Conservation (phyloP, 2,329 filamentous ascomycete genomes). For the Beauveria sp. region DNA sequence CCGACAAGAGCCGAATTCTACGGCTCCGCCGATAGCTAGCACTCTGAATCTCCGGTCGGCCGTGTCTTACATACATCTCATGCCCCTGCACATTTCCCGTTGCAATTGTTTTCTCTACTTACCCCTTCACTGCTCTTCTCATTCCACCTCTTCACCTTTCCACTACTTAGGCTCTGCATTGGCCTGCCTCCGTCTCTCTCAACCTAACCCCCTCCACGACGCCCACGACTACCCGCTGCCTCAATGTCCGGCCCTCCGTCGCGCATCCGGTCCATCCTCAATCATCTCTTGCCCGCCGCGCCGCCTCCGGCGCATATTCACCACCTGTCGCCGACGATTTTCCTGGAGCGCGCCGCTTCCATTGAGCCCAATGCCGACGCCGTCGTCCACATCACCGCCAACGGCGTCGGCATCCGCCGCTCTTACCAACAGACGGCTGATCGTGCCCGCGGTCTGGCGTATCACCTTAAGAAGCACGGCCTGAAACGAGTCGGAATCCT, state of each 20-base stretch:
- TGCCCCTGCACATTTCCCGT: no score
- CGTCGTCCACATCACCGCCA: conserved; percentile 77
- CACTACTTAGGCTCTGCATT: no score
- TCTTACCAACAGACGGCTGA: conserved; percentile 78
- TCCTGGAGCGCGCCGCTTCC: conserved; percentile 74
- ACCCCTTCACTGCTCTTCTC: no score
- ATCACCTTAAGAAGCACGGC: conserved; percentile 70
- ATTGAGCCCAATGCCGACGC: conserved; percentile 84
- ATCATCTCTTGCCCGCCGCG: conserved; percentile 37
- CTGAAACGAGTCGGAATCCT: conserved; percentile 77
- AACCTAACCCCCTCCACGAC: no score
- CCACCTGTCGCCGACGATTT: conserved; percentile 78
- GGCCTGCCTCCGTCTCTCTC: no score
- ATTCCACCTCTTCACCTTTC: no score
- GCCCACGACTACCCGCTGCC: neutral
- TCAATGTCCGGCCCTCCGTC: conserved; percentile 58
- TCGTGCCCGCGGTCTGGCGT: conserved; percentile 78
- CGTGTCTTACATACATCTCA: no score
- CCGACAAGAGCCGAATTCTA: no score
- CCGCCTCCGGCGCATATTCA: conserved; percentile 55
- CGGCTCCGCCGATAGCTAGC: no score
- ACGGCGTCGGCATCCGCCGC: conserved; percentile 64
- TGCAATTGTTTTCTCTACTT: no score
- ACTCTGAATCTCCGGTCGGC: no score
- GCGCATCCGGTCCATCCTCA: conserved; percentile 51